Percentiles rank a stretch among this genome's conserved stretches.
Evolutionary conservation across 805 yeast species (phyloP).

Genomic region (Candida tallmaniae): DNA sequence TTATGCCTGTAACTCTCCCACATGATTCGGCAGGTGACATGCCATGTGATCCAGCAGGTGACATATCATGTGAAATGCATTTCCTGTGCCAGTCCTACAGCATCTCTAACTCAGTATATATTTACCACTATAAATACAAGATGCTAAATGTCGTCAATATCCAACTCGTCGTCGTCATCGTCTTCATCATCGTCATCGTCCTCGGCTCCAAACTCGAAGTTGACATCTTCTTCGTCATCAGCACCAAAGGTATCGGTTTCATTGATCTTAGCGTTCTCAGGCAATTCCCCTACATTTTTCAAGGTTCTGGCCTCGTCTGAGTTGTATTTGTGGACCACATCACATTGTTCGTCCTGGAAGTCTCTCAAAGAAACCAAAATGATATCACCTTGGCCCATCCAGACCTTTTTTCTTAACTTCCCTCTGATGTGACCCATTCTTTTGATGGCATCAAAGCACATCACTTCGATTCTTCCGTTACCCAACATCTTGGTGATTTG

Average conservation of each 20-base stretch:
- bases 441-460: slow-evolving; percentile 89
- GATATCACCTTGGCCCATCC: slow-evolving; percentile 99
- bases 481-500: slow-evolving; percentile 98
- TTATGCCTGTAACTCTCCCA: no score
- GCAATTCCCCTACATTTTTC: slow-evolving; percentile 94
- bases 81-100: no score
- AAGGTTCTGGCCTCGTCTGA: slow-evolving; percentile 97
- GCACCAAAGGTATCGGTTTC: slow-evolving; percentile 97
- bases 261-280: slow-evolving; percentile 94
- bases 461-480: slow-evolving; percentile 93
- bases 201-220: slow-evolving; percentile 96
- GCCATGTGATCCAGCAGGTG: no score
- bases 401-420: slow-evolving; percentile 97
- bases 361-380: slow-evolving; percentile 94
- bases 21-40: no score
- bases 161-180: slow-evolving; percentile 64
- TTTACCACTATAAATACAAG: slow-evolving; percentile 3
- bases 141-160: slow-evolving; percentile 86
- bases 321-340: slow-evolving; percentile 93
- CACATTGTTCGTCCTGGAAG: slow-evolving; percentile 97
- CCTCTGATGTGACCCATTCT: slow-evolving; percentile 99
- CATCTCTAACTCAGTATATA: no score
- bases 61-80: no score
- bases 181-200: slow-evolving; percentile 74
- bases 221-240: slow-evolving; percentile 95